Evolutionary conservation across 768 basidiomycete genomes (phyloP), one percentile per base, ranked within the genome.

Genomic region (Lyophyllum decastes): DNA sequence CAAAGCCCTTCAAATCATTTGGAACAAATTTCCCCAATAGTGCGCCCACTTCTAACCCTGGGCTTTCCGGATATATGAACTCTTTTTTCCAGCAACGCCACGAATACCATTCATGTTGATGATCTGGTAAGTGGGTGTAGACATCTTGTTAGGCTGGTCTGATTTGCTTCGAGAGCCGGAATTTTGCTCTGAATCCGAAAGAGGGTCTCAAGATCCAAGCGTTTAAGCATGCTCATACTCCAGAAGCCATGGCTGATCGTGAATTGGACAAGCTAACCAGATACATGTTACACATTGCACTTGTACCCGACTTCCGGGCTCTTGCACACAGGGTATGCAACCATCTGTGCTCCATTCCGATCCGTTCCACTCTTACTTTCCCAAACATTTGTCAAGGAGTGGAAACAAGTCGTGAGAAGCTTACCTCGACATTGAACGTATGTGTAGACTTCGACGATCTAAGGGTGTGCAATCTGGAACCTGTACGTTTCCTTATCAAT

Each of bases 1-100:
- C 33, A 94, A 94, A 67, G 80, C 90, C 5, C 78, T 93, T 10
- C 85, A 89, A 64, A 90, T 94, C 47, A 89, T 95, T 49, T 95
- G 92, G 92, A 89, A 88, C 60, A 85, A 87, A 63, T 91, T 93
- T 66, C 87, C 90, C 6, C 89, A 90, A 66, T 92, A 85, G 92
- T 89, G 60, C 52, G 78, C 67, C 8, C 27, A 33, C 55, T 33
- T 6, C n/a, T 48, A 16, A n/a, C 10, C 16, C 21, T 7, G 45
- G 9, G 24, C 11, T 51, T 21, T 25, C n/a, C 22, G 6, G 10
- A 35, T 25, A 41, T 51, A 27, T 33, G 19, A 30, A 52, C n/a
- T 26, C 40, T 11, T 44, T 22, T 22, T 41, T 21, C n/a, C 60
- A 90, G 88, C 67, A 76, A 81, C 60, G 80, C 86, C 4, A 77